Percentiles rank a stretch among this genome's conserved stretches.
Evolutionary conservation across 139 green algal genomes (phyloP).

Genomic region (Tetratostichococcus sp.): DNA sequence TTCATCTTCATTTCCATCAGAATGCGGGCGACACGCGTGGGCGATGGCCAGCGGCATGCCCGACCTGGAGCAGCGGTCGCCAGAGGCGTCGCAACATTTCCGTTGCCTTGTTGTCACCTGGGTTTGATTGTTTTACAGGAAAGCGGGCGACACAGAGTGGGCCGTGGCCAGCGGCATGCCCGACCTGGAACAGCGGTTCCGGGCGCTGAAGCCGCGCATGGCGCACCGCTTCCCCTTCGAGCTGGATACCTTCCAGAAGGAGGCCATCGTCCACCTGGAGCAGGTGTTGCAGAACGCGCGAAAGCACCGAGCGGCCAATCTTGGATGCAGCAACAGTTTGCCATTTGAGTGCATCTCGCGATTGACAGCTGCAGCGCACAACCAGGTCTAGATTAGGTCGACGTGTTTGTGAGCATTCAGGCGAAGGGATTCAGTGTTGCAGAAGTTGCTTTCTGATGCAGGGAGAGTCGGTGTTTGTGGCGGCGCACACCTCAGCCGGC

Average conservation of each 20-base stretch:
- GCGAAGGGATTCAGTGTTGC: no score
- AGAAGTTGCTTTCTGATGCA: no score
- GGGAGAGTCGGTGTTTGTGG: slow-evolving; percentile 80
- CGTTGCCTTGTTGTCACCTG: background rate
- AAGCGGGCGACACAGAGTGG: slow-evolving; percentile 11
- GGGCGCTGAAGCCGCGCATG: slow-evolving; percentile 19
- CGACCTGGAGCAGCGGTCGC: background rate
- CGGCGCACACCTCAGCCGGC: slow-evolving; percentile 78
- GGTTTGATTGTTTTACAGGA: no score
- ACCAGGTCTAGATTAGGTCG: no score
- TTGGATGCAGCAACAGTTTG: no score
- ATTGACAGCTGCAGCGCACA: no score
- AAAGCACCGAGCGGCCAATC: no score
- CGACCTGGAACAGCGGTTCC: slow-evolving; percentile 22
- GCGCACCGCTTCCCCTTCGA: slow-evolving; percentile 74
- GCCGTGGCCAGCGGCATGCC: slow-evolving; percentile 19
- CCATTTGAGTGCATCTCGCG: no score
- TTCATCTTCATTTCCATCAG: no score
- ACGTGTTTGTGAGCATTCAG: no score
- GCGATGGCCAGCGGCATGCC: slow-evolving; percentile 4
- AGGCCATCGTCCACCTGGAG: slow-evolving; percentile 75
- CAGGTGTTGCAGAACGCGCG: slow-evolving; percentile 23
- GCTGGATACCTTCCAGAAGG: slow-evolving; percentile 95
- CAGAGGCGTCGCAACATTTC: background rate
- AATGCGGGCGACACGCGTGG: slow-evolving; percentile 11